Percentiles rank a stretch among this genome's conserved stretches.
phyloP scores from a whole-genome alignment of 768 basidiomycete species.

The Leccinum longicurvipes region DNA sequence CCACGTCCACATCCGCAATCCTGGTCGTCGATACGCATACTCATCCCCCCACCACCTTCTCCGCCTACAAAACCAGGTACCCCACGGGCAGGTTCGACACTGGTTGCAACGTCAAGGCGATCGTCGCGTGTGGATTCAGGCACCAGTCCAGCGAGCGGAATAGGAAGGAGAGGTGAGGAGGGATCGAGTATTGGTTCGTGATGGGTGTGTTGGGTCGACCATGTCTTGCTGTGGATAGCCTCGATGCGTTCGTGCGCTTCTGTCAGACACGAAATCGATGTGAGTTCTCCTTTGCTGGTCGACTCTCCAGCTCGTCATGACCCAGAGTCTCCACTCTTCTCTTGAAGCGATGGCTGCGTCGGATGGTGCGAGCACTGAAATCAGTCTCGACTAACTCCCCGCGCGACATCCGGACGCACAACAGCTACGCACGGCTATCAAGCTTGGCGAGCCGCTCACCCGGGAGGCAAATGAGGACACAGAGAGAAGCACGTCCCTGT shows the following conservation, averaged over 20 bases:
- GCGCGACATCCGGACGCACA: slow-evolving; percentile 58
- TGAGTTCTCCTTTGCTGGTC: no score
- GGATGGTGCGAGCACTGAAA: slow-evolving; percentile 90
- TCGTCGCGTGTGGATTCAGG: slow-evolving; percentile 89
- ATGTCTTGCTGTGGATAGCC: no score
- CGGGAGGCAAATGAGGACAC: slow-evolving; percentile 81
- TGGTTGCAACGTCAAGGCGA: slow-evolving; percentile 53
- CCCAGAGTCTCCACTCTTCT: neutral
- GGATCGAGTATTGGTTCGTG: slow-evolving; percentile 77
- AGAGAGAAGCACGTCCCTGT: slow-evolving; percentile 65
- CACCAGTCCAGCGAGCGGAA: slow-evolving; percentile 64
- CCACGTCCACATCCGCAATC: slow-evolving; percentile 9
- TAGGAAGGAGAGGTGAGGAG: slow-evolving; percentile 54
- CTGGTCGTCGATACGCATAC: slow-evolving; percentile 83
- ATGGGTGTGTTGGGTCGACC: slow-evolving; percentile 49
- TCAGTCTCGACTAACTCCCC: slow-evolving; percentile 84
- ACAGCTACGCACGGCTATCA: slow-evolving; percentile 67
- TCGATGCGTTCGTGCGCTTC: neutral
- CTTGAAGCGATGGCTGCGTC: slow-evolving; percentile 78
- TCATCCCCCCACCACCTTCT: slow-evolving; percentile 71
- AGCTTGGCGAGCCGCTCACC: slow-evolving; percentile 73
- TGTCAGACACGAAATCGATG: slow-evolving; percentile 67
- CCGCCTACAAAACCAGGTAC: slow-evolving; percentile 62
- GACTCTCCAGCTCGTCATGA: neutral
- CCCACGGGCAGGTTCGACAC: slow-evolving; percentile 46